These are phyloP conservation scores for Leishmania major DNA, from an alignment of 208 protist species.

Conservation along the genomic window DNA sequence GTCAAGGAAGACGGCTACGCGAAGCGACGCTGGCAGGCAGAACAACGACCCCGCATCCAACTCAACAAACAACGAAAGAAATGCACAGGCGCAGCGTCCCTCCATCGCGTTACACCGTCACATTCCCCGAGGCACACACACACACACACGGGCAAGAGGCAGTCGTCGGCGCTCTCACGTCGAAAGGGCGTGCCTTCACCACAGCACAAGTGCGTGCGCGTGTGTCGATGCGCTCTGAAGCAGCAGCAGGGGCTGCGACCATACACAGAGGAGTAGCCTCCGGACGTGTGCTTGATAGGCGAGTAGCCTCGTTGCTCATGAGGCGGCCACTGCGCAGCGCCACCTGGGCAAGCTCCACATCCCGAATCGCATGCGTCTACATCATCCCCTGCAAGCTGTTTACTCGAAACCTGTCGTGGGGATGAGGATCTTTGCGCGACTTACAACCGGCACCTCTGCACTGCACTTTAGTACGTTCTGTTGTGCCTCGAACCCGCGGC, in stretches of 20 bases:
- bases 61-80: neutral
- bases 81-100: neutral
- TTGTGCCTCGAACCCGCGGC: neutral
- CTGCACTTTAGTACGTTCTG: neutral
- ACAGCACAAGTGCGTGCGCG: neutral
- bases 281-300: neutral
- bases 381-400: neutral
- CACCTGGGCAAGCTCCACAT: neutral
- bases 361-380: neutral
- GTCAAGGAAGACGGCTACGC: neutral
- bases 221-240: neutral
- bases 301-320: neutral
- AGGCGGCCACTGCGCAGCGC: neutral
- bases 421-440: neutral
- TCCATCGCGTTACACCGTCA: neutral
- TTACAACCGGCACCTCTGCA: neutral
- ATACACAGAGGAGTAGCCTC: neutral
- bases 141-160: too few species aligned
- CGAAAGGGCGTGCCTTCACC: neutral
- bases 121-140: too few species aligned
- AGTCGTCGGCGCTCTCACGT: too few species aligned
- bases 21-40: neutral
- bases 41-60: neutral
- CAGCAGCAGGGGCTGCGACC: neutral
- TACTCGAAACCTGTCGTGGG: neutral